Evolutionary conservation across 2,329 filamentous ascomycete species (phyloP), one percentile per base, ranked within the genome.

Genomic region (Aspergillus udagawae): DNA sequence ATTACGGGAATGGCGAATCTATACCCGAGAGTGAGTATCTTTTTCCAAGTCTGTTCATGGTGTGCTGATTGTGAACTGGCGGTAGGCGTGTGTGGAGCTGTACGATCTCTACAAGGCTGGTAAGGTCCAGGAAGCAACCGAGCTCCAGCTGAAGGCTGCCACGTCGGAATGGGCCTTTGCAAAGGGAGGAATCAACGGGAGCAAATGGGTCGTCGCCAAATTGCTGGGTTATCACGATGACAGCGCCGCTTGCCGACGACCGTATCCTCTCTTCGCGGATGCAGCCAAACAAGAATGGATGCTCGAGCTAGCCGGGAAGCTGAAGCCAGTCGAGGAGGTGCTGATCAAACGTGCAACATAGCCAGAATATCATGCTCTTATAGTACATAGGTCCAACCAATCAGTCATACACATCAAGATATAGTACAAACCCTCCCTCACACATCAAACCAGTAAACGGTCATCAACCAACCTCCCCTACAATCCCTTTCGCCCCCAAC

Each of bases 1-100:
- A 83, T 88, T 51, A 83, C 85, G 0, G 85, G 83, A 3, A 82
- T 87, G 60, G 86, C 79, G 27, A 88, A 88, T 61, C 74, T 87
- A 2, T 85, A 83, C 63, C 85, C 84, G 8, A 80, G 79, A 66
- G 72, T 68, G 44, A 61, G 61, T 55, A 29, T n/a, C 28, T 25
- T 23, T 14, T 17, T 41, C 6, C 25, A 32, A 10, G 29, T 4
- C 8, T 45, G 7, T 38, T 20, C 14, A 21, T 29, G 3, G 2
- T 52, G 29, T 0, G 14, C 29, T 32, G 9, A 32, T 12, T 32
- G 29, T 38, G 41, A 9, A 12, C 51, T 38, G n/a, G 17, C 20
- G 12, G 12, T 51, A 71, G 67, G 60, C 69, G n/a, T 83, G 79
- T 65, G 70, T 83, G 51, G 70, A 75, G 45, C 75, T 82, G 29